Percentiles rank a stretch among this genome's conserved stretches.
Conservation (phyloP, 768 basidiomycete genomes). For the Sarcodon sp. region DNA sequence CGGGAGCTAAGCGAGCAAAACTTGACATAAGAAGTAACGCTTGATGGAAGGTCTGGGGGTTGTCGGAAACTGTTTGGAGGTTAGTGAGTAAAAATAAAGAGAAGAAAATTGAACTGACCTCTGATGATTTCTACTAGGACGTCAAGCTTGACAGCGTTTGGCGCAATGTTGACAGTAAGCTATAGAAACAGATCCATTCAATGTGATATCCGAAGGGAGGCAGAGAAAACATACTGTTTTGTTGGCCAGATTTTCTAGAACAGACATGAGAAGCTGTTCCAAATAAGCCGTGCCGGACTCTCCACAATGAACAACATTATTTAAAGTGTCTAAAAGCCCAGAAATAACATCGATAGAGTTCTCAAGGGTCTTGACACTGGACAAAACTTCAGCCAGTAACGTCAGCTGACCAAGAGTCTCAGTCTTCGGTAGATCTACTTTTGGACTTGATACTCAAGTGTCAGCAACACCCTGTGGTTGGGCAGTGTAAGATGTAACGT, state of each 20-base stretch:
- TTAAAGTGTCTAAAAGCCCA: constrained; percentile 59
- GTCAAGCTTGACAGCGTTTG: constrained; percentile 48
- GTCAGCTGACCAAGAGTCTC: constrained; percentile 34
- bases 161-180: neutral
- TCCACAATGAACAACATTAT: constrained; percentile 43
- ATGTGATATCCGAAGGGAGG: neutral
- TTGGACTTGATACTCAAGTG: neutral
- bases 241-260: constrained; percentile 52
- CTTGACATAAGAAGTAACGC: constrained; percentile 80
- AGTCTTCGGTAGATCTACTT: constrained; percentile 17
- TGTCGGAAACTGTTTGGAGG: constrained; percentile 51
- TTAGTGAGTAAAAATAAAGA: neutral
- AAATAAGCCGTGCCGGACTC: constrained; percentile 57
- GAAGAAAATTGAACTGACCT: constrained; percentile 26
- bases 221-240: constrained; percentile 33
- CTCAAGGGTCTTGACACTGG: constrained; percentile 39
- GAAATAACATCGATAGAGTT: constrained; percentile 65
- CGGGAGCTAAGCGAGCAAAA: constrained; percentile 73
- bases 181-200: neutral
- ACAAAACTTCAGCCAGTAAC: constrained; percentile 59
- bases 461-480: neutral
- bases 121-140: constrained; percentile 81
- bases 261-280: constrained; percentile 77
- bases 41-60: constrained; percentile 92
- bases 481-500: constrained; percentile 7